A percentile compares a stretch with the other conserved stretches of the same genome.
Evolutionary conservation across 371 early-diverging fungal genomes (phyloP).

Genomic region (Dichotomocladium elegans): DNA sequence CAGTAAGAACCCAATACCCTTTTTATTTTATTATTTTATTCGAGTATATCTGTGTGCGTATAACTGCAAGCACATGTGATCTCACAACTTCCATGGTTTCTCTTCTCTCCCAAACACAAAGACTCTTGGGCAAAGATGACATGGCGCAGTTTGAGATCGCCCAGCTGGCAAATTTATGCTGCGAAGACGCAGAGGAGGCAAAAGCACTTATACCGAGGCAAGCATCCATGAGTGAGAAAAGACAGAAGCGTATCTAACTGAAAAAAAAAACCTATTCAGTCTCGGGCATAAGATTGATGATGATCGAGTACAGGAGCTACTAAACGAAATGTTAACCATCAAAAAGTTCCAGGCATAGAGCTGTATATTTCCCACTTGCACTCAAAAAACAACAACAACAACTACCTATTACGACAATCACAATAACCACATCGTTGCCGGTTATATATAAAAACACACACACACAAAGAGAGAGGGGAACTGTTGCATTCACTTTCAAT

Average conservation of each 20-base stretch:
- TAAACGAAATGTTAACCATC: slow-evolving; percentile 73
- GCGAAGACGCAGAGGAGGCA: slow-evolving; percentile 86
- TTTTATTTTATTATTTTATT: too few species aligned
- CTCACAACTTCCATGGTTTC: too few species aligned
- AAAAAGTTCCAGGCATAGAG: slow-evolving; percentile 72
- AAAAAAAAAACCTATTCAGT: slow-evolving; percentile 4
- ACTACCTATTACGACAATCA: too few species aligned
- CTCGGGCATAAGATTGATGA: slow-evolving; percentile 52
- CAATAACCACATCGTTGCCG: too few species aligned
- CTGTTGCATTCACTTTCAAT: too few species aligned
- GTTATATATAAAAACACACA: too few species aligned
- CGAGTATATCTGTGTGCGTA: too few species aligned
- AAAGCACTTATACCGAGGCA: slow-evolving; percentile 42
- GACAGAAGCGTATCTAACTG: neutral
- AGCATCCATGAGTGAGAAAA: neutral
- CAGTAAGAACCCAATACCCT: too few species aligned
- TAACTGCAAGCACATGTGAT: too few species aligned
- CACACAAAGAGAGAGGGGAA: too few species aligned
- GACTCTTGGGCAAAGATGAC: slow-evolving; percentile 53
- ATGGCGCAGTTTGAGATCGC: slow-evolving; percentile 82
- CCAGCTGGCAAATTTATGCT: slow-evolving; percentile 85
- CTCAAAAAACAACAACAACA: too few species aligned
- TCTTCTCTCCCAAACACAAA: too few species aligned
- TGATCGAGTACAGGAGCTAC: slow-evolving; percentile 63
- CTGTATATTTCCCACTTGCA: slow-evolving; percentile 1